Conservation (phyloP, 352 stramenopile species). For the Globisporangium recalcitrans region DNA sequence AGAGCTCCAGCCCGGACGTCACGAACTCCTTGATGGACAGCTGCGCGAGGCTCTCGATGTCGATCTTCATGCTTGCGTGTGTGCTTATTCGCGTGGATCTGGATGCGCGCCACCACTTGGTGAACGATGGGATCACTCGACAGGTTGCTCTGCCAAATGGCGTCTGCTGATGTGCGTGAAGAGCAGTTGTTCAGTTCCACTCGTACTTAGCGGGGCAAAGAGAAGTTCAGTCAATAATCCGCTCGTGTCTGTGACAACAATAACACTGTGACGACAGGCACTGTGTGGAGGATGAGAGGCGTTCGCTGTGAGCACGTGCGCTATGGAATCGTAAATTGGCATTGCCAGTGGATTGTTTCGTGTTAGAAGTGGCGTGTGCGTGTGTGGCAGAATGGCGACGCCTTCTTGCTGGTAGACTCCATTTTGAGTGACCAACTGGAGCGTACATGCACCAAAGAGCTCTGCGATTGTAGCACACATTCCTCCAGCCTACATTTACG, state of each 20-base stretch:
- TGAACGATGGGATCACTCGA: background rate
- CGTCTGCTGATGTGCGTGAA: background rate
- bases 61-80: constrained; percentile 12
- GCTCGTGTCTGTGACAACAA: no score
- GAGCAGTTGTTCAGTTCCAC: background rate
- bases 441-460: background rate
- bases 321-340: no score
- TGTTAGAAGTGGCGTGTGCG: background rate
- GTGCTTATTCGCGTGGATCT: background rate
- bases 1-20: constrained; percentile 56
- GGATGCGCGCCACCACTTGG: background rate
- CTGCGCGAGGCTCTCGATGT: constrained; percentile 33
- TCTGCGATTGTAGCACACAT: background rate
- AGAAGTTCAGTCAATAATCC: background rate
- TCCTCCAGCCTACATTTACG: no score
- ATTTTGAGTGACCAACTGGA: background rate
- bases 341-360: no score
- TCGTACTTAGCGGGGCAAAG: constrained; percentile 1
- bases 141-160: background rate
- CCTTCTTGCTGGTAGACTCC: background rate
- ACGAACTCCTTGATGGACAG: constrained; percentile 62
- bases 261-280: no score
- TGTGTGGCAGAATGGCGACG: background rate
- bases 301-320: no score
- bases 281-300: no score